Percentiles rank a stretch among this genome's conserved stretches.
These are phyloP conservation scores for Benincasa hispida DNA, from an alignment of 306 rosid genomes.

Conservation along the genomic window DNA sequence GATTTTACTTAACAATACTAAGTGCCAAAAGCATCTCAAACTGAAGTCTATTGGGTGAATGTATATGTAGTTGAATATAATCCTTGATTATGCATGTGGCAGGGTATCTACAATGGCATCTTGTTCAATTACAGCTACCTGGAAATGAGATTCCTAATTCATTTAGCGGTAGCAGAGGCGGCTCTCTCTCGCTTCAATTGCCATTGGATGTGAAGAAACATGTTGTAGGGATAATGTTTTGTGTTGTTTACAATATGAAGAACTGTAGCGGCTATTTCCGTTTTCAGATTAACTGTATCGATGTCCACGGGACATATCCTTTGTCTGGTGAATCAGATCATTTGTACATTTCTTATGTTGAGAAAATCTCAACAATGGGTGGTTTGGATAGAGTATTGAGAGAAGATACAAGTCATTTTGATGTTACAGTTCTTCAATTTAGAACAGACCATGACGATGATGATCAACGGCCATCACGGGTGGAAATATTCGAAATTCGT, in stretches of 20 bases:
- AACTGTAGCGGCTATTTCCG: background rate
- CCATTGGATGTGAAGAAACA: background rate
- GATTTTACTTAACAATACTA: too few species aligned
- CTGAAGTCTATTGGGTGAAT: too few species aligned
- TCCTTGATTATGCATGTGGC: background rate
- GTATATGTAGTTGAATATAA: too few species aligned
- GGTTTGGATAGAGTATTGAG: background rate
- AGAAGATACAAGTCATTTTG: background rate
- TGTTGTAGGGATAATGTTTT: background rate
- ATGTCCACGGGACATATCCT: background rate
- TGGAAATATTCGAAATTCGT: background rate
- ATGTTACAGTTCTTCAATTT: background rate
- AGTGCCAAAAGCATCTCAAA: too few species aligned
- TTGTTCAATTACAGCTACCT: background rate
- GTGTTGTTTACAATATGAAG: background rate
- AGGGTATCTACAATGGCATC: background rate
- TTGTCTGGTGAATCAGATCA: background rate
- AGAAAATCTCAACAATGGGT: too few species aligned
- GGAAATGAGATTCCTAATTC: background rate
- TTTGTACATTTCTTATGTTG: too few species aligned
- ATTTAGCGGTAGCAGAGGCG: background rate
- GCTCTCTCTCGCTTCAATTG: background rate
- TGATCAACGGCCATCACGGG: background rate
- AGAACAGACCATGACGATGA: background rate
- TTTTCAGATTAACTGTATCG: background rate